phyloP scores from a whole-genome alignment of 1,139 yeast genomes.

The Lodderomyces orthopsilosis region DNA sequence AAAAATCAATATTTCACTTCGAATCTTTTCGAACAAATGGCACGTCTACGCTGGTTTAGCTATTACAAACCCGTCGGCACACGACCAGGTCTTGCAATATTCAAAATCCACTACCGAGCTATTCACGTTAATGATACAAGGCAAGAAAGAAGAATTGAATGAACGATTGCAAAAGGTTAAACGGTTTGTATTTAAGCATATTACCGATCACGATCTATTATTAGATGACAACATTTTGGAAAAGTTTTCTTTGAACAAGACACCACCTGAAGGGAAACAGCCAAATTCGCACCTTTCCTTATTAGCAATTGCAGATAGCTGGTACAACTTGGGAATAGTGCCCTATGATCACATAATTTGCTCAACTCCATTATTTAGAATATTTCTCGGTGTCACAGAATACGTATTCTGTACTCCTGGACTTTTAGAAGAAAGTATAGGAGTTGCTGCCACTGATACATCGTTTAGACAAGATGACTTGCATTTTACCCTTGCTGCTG shows the following conservation, averaged over 20 bases:
- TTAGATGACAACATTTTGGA: conserved; percentile 80
- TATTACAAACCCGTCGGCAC: conserved; percentile 93
- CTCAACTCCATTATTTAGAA: conserved; percentile 87
- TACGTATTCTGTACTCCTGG: conserved; percentile 85
- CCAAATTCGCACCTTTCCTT: conserved; percentile 90
- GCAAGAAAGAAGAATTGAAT: conserved; percentile 54
- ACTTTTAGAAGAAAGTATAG: conserved; percentile 72
- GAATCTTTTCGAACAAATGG: conserved; percentile 93
- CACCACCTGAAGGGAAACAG: conserved; percentile 66
- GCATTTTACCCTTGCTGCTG: conserved; percentile 79
- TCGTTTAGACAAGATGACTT: conserved; percentile 81
- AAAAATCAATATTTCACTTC: conserved; percentile 83
- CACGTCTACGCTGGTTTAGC: conserved; percentile 98
- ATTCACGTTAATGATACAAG: conserved; percentile 78
- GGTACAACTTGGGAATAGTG: conserved; percentile 79
- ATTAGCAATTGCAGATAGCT: conserved; percentile 88
- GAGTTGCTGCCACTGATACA: conserved; percentile 64
- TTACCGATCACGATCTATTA: conserved; percentile 51
- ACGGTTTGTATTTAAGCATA: conserved; percentile 70
- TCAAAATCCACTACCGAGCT: conserved; percentile 81
- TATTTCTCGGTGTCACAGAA: conserved; percentile 91
- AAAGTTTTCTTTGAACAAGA: conserved; percentile 72
- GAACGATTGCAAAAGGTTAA: conserved; percentile 65
- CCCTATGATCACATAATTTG: conserved; percentile 98
- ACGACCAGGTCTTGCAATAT: conserved; percentile 84